These are phyloP conservation scores for Curvularia spicifera DNA, from an alignment of 2,329 filamentous ascomycete genomes.

Conservation along the genomic window DNA sequence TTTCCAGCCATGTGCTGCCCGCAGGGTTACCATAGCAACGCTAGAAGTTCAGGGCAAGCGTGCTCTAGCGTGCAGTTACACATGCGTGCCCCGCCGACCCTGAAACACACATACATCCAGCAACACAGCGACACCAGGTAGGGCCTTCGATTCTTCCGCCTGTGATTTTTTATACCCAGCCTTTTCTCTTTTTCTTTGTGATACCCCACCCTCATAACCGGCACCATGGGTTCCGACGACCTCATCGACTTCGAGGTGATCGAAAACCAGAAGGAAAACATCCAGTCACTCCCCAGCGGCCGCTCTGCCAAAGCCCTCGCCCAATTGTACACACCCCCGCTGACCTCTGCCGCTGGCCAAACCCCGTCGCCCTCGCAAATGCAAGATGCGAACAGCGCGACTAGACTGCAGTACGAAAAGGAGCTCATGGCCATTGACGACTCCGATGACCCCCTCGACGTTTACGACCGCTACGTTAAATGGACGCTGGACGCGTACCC, in stretches of 20 bases:
- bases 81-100: constrained; percentile 27
- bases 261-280: constrained; percentile 97
- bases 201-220: constrained; percentile 32
- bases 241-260: constrained; percentile 82
- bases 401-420: constrained; percentile 82
- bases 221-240: constrained; percentile 55
- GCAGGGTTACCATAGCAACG: constrained; percentile 28
- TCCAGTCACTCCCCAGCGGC: constrained; percentile 87
- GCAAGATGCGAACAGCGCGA: constrained; percentile 77
- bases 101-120: constrained; percentile 25
- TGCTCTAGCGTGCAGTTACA: constrained; percentile 21
- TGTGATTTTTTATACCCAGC: constrained; percentile 6
- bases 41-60: constrained; percentile 23
- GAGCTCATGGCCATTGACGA: constrained; percentile 81
- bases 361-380: constrained; percentile 68
- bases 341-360: constrained; percentile 56
- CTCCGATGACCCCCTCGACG: constrained; percentile 91
- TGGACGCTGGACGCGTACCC: constrained; percentile 97
- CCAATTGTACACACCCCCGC: constrained; percentile 73
- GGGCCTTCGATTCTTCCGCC: constrained; percentile 10
- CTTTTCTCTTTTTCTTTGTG: constrained; percentile 31
- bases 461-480: constrained; percentile 95
- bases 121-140: constrained; percentile 27
- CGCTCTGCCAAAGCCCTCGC: constrained; percentile 89
- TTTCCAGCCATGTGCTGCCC: neutral